Conservation (phyloP, 257 asterid species). For the Fraxinus pennsylvanica region DNA sequence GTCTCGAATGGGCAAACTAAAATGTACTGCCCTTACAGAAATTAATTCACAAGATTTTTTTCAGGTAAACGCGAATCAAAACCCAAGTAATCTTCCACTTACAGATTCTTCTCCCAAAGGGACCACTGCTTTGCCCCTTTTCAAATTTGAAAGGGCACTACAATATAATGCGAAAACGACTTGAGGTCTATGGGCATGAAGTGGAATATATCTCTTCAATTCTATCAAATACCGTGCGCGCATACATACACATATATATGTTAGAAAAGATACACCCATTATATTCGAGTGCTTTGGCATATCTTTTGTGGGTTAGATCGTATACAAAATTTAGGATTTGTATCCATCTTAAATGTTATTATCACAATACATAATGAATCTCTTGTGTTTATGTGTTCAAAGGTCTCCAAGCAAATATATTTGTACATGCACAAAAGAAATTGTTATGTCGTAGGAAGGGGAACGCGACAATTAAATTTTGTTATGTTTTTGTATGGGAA, state of each 20-base stretch:
- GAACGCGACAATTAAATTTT: no score
- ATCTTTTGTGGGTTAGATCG: background rate
- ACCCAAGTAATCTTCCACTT: constrained; percentile 34
- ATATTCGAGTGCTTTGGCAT: background rate
- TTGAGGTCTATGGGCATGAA: background rate
- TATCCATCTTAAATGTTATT: no score
- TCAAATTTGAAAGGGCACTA: constrained; percentile 28
- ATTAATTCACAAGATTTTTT: background rate
- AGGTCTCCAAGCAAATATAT: no score
- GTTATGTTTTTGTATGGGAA: no score
- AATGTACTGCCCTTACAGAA: background rate
- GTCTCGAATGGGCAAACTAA: background rate
- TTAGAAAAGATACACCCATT: background rate
- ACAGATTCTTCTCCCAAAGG: constrained; percentile 44
- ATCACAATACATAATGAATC: no score
- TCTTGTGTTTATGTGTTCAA: no score
- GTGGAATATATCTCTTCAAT: background rate
- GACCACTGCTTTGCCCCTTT: constrained; percentile 27
- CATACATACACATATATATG: no score
- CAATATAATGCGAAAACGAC: constrained; percentile 8
- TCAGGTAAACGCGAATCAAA: constrained; percentile 20
- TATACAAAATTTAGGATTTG: background rate
- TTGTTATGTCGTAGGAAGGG: no score
- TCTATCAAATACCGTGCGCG: no score
- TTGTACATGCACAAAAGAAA: no score